Conservation (phyloP, 306 rosid genomes). For the Lathyrus sativus region DNA sequence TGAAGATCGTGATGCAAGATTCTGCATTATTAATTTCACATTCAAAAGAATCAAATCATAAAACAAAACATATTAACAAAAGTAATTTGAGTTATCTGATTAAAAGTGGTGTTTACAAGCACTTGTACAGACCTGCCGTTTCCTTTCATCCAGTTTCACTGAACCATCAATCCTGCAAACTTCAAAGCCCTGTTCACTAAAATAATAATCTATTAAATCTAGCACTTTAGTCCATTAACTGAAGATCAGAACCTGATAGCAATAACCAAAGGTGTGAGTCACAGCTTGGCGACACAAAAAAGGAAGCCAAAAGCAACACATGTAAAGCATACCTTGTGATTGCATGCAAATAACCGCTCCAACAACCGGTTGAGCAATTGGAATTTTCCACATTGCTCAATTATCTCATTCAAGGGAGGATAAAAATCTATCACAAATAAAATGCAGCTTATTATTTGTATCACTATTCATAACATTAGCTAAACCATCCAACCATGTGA, state of each 20-base stretch:
- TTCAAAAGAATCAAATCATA: not conserved
- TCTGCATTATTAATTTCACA: not conserved
- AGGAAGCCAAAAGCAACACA: not conserved
- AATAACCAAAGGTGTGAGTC: conserved; percentile 42
- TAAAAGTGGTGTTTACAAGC: conserved; percentile 10
- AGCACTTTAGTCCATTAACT: conserved; percentile 86
- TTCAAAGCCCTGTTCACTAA: conserved; percentile 74
- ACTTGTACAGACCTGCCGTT: conserved; percentile 67
- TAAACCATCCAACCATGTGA: conserved; percentile 7
- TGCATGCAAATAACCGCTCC: conserved; percentile 57
- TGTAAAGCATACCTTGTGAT: conserved; percentile 67
- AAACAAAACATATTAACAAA: conserved; percentile 24
- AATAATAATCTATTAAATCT: conserved; percentile 94
- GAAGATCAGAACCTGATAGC: conserved; percentile 80
- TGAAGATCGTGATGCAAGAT: not conserved
- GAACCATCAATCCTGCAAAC: conserved; percentile 90
- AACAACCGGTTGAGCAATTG: conserved; percentile 75
- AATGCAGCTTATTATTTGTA: conserved; percentile 30
- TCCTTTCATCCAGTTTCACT: conserved; percentile 80
- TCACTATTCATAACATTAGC: conserved; percentile 6
- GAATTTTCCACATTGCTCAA: conserved; percentile 91
- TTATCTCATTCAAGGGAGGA: conserved; percentile 79
- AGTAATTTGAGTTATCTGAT: conserved; percentile 1
- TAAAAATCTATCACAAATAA: conserved; percentile 50
- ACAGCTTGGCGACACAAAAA: conserved; percentile 29